phyloP scores from a whole-genome alignment of 306 rosid genomes.

The Castanospermum australe region DNA sequence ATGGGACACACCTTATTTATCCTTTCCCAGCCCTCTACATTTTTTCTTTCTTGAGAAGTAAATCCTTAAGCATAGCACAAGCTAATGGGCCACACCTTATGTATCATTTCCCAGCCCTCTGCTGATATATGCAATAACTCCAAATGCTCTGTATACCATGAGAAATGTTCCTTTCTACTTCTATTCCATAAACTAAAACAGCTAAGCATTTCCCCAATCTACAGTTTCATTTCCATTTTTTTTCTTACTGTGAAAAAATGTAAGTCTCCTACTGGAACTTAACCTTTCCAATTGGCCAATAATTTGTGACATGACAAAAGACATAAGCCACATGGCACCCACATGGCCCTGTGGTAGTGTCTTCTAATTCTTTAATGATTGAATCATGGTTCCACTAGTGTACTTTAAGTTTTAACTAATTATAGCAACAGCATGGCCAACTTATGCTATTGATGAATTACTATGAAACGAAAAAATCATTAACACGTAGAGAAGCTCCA shows the following conservation, averaged over 20 bases:
- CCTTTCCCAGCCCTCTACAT: neutral
- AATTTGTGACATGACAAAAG: neutral
- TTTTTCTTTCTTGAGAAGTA: neutral
- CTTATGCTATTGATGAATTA: neutral
- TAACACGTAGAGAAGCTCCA: slow-evolving; percentile 17
- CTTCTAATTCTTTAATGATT: slow-evolving; percentile 9
- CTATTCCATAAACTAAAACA: neutral
- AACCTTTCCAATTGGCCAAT: neutral
- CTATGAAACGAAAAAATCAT: neutral
- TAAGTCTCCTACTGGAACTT: neutral
- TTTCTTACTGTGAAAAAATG: slow-evolving; percentile 15
- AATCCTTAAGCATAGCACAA: neutral
- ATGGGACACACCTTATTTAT: neutral
- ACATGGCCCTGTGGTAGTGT: neutral
- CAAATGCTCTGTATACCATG: neutral
- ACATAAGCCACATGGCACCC: neutral
- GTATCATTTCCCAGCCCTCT: neutral
- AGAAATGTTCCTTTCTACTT: neutral
- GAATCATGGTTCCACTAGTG: neutral
- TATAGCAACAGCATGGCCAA: slow-evolving; percentile 1
- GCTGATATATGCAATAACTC: slow-evolving; percentile 3
- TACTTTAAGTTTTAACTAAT: slow-evolving; percentile 27
- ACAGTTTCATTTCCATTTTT: too few relatives aligned
- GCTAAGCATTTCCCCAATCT: neutral
- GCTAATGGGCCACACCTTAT: neutral